Evolutionary conservation across 1,284 basidiomycete genomes (phyloP), one percentile per base, ranked within the genome.

Genomic region (Laetiporus sulphureus): DNA sequence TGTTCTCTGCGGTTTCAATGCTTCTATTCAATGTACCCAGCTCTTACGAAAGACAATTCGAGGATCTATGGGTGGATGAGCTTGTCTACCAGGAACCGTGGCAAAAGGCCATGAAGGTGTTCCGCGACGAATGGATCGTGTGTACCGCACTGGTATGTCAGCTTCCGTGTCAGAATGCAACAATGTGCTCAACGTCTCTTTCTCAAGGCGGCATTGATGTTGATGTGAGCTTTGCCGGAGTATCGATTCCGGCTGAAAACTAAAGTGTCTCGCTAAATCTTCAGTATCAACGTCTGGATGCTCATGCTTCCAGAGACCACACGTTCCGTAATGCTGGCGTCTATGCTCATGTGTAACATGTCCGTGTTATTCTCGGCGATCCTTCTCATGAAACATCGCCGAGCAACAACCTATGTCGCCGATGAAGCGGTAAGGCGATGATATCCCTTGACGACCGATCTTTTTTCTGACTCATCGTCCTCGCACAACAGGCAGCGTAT

Each of bases 71-170:
- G 48, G 57, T 68, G 1, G 75, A 79, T 45, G 60, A 65, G 13
- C 50, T 71, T 30, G 70, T 74, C 4, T 75, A 72, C 48, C 57
- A 51, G 3, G 54, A 62, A 37, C 62, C 67, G 29, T 77, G 74
- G 72, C 57, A 62, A 15, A 49, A 60, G 13, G 68, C 74, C 49
- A 63, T 74, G 44, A 45, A 56, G 3, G 44, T 48, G 2, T 65
- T 58, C 29, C 48, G 67, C 12, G 54, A 55, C 31, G 72, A 72
- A 20, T 74, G 75, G 72, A 49, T 50, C 32, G 36, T 51, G 19
- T 50, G 41, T 21, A 45, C 55, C 35, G 46, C 52, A 16, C 51
- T 56, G 57, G 57, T 58, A 40, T 44, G 59, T 51, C 25, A 13
- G 8, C 13, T 27, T 27, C 25, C 25, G 25, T 13, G 27, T 23